Evolutionary conservation across 2,329 filamentous ascomycete species (phyloP).

Genomic region (Pseudocercospora musae): DNA sequence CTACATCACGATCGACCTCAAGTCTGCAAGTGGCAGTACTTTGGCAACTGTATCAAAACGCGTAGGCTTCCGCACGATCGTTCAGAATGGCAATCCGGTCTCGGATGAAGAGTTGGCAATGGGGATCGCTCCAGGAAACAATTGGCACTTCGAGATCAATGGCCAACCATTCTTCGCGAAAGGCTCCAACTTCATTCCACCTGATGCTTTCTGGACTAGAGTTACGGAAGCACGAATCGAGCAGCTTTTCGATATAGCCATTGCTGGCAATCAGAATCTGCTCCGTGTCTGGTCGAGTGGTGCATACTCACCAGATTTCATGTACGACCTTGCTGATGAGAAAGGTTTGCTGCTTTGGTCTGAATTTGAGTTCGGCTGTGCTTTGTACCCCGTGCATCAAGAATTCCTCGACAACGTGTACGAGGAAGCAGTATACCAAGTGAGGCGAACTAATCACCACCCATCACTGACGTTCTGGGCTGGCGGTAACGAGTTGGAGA

Average conservation of each 20-base stretch:
- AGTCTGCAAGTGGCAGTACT: conserved; percentile 36
- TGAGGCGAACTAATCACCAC: conserved; percentile 60
- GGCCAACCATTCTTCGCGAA: conserved; percentile 63
- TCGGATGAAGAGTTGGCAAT: conserved; percentile 52
- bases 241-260: conserved; percentile 53
- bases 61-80: conserved; percentile 61
- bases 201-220: conserved; percentile 61
- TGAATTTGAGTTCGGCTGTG: conserved; percentile 62
- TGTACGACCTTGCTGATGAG: conserved; percentile 62
- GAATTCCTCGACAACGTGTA: conserved; percentile 56
- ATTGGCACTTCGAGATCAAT: conserved; percentile 66
- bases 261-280: conserved; percentile 62
- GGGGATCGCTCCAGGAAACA: conserved; percentile 56
- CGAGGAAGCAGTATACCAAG: conserved; percentile 58
- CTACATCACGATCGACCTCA: conserved; percentile 51
- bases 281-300: conserved; percentile 60
- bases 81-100: conserved; percentile 56
- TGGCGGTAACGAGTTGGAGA: conserved; percentile 58
- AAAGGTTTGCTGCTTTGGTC: conserved; percentile 60
- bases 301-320: conserved; percentile 59
- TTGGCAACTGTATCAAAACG: conserved; percentile 51
- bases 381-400: conserved; percentile 55
- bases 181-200: conserved; percentile 62
- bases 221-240: conserved; percentile 54
- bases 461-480: conserved; percentile 44